Percentiles rank a stretch among this genome's conserved stretches.
These are phyloP conservation scores for Aurantiochytrium sp. DNA, from an alignment of 108 stramenopile genomes.

Conservation along the genomic window DNA sequence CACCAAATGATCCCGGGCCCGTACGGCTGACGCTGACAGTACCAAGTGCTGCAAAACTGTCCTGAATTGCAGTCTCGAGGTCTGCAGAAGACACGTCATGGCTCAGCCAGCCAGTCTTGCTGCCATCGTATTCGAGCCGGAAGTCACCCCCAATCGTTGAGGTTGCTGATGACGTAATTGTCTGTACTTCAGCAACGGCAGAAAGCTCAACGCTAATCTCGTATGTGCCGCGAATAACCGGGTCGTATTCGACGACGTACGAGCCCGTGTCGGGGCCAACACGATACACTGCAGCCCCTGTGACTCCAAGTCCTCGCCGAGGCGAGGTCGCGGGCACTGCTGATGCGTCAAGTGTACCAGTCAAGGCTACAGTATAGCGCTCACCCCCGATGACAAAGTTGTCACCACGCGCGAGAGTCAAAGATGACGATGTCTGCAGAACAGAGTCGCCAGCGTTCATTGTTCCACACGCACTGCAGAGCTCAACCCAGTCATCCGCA, in stretches of 20 bases:
- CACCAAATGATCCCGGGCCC: neutral
- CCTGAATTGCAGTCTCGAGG: conserved; percentile 15
- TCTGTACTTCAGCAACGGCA: conserved; percentile 41
- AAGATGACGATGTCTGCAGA: conserved; percentile 14
- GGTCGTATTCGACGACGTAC: conserved; percentile 44
- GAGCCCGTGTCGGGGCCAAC: conserved; percentile 35
- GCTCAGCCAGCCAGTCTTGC: conserved; percentile 21
- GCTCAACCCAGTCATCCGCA: neutral
- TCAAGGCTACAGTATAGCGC: conserved; percentile 36
- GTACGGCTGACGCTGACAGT: neutral
- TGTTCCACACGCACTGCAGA: neutral
- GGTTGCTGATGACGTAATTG: conserved; percentile 23
- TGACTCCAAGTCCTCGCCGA: conserved; percentile 23
- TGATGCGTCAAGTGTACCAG: conserved; percentile 31
- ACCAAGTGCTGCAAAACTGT: neutral
- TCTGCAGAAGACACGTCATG: conserved; percentile 32
- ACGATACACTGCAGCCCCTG: neutral
- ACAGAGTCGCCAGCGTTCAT: neutral
- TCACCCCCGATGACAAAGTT: conserved; percentile 40
- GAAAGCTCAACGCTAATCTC: conserved; percentile 39
- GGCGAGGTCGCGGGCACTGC: conserved; percentile 34
- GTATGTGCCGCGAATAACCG: conserved; percentile 48
- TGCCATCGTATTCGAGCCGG: neutral
- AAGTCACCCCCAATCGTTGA: neutral
- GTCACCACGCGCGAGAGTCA: conserved; percentile 46